phyloP scores from a whole-genome alignment of 441 rosid genomes.

The Eutrema salsugineum region DNA sequence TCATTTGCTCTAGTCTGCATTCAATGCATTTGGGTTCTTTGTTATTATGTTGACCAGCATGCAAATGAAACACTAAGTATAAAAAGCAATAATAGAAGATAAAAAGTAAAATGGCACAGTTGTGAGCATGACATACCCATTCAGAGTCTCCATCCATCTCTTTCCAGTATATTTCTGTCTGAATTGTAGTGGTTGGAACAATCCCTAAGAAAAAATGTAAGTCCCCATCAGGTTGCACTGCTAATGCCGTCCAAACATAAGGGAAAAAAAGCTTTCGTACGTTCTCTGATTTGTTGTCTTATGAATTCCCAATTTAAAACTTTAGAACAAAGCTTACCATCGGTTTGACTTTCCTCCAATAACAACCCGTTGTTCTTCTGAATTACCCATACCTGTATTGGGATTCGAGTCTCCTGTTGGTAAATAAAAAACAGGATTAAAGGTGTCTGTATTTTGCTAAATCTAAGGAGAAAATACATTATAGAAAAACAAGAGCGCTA shows the following conservation, averaged over 20 bases:
- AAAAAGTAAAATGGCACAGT: constrained; percentile 4
- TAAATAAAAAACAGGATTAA: constrained; percentile 4
- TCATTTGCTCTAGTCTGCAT: constrained; percentile 79
- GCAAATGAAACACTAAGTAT: constrained; percentile 5
- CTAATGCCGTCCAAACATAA: not conserved
- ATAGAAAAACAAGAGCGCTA: not conserved
- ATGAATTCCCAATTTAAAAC: not conserved
- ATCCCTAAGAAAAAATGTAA: constrained; percentile 51
- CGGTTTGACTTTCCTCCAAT: constrained; percentile 67
- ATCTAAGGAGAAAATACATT: not conserved
- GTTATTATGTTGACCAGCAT: not conserved
- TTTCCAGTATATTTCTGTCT: constrained; percentile 80
- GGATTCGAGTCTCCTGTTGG: constrained; percentile 80
- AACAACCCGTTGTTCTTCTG: constrained; percentile 74
- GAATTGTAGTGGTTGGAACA: constrained; percentile 70
- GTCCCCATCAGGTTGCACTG: constrained; percentile 12
- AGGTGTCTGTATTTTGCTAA: constrained; percentile 12
- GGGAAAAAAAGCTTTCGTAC: not conserved
- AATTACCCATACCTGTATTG: constrained; percentile 83
- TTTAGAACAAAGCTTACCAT: constrained; percentile 48
- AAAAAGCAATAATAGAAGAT: not conserved
- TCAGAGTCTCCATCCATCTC: constrained; percentile 95
- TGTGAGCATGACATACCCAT: constrained; percentile 67
- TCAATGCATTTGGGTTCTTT: constrained; percentile 4
- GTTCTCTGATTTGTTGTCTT: constrained; percentile 7